Conservation (phyloP, 1,139 yeast genomes). For the Geotrichum citri-aurantii region DNA sequence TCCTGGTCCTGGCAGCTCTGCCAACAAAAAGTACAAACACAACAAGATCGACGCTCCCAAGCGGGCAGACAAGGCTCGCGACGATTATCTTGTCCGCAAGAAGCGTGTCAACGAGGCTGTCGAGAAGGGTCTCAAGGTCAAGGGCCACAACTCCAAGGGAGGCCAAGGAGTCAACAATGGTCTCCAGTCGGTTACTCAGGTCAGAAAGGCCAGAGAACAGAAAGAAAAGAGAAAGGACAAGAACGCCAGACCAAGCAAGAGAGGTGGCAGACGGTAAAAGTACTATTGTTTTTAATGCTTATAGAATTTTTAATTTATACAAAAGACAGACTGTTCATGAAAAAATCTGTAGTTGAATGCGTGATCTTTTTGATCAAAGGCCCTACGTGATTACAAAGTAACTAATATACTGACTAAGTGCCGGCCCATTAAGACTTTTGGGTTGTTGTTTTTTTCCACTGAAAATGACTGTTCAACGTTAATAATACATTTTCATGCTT, state of each 20-base stretch:
- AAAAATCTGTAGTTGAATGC: too few relatives aligned
- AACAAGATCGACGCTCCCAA: constrained; percentile 74
- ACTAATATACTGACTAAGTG: too few relatives aligned
- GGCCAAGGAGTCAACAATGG: constrained; percentile 44
- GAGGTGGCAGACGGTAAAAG: constrained; percentile 28
- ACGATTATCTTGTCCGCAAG: constrained; percentile 78
- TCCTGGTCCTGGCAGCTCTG: constrained; percentile 30
- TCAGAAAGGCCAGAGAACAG: constrained; percentile 65
- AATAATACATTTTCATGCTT: too few relatives aligned
- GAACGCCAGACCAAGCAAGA: constrained; percentile 76
- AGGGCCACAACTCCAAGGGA: constrained; percentile 43
- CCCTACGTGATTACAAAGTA: too few relatives aligned
- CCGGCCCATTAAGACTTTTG: too few relatives aligned
- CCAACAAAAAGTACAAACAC: constrained; percentile 55
- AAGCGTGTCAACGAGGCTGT: constrained; percentile 76
- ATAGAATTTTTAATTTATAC: too few relatives aligned
- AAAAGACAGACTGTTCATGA: too few relatives aligned
- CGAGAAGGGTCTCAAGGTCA: constrained; percentile 67
- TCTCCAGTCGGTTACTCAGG: constrained; percentile 62
- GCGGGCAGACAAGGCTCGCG: constrained; percentile 82
- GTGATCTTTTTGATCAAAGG: too few relatives aligned
- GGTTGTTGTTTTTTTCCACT: too few relatives aligned
- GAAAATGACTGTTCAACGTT: too few relatives aligned
- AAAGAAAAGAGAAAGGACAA: constrained; percentile 74
- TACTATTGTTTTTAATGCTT: neutral